Percentiles rank a stretch among this genome's conserved stretches.
Evolutionary conservation across 768 basidiomycete species (phyloP).

Genomic region (Phylloporus sp.): DNA sequence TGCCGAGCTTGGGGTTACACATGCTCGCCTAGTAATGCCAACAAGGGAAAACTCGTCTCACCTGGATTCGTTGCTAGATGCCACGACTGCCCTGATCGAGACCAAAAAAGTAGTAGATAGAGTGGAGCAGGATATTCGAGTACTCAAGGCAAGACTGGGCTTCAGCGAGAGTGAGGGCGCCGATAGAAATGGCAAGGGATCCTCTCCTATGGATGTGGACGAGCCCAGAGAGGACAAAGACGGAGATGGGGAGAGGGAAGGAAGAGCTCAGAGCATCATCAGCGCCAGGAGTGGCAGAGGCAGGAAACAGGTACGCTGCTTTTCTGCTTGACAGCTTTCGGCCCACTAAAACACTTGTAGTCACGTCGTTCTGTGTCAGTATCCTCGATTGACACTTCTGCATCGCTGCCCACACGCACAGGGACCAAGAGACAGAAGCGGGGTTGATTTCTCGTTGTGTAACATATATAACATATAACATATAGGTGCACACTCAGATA

Average conservation of each 20-base stretch:
- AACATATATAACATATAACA: conserved; percentile 2
- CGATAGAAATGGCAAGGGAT: conserved; percentile 36
- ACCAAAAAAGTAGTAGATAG: conserved; percentile 85
- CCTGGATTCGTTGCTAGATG: conserved; percentile 71
- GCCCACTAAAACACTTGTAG: conserved; percentile 27
- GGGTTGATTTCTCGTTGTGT: conserved; percentile 25
- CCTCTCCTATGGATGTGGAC: conserved; percentile 50
- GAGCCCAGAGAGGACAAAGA: conserved; percentile 33
- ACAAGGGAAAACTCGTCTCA: conserved; percentile 75
- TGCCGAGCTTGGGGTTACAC: conserved; percentile 68
- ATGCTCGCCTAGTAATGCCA: conserved; percentile 87
- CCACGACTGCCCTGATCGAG: conserved; percentile 74
- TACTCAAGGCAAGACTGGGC: conserved; percentile 60
- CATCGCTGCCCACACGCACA: conserved; percentile 45
- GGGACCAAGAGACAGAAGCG: conserved; percentile 60
- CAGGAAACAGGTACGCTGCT: conserved; percentile 50
- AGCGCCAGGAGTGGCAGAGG: conserved; percentile 54
- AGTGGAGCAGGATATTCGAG: conserved; percentile 79
- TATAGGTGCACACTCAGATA: conserved; percentile 6
- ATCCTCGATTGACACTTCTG: conserved; percentile 71
- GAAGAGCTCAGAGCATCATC: conserved; percentile 61
- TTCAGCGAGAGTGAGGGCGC: conserved; percentile 45
- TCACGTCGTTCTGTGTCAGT: conserved; percentile 65
- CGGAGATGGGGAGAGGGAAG: conserved; percentile 39
- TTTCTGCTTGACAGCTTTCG: neutral